A percentile compares a stretch with the other conserved stretches of the same genome.
phyloP scores from a whole-genome alignment of 1,284 basidiomycete genomes.

The Papiliotrema nemorosa region DNA sequence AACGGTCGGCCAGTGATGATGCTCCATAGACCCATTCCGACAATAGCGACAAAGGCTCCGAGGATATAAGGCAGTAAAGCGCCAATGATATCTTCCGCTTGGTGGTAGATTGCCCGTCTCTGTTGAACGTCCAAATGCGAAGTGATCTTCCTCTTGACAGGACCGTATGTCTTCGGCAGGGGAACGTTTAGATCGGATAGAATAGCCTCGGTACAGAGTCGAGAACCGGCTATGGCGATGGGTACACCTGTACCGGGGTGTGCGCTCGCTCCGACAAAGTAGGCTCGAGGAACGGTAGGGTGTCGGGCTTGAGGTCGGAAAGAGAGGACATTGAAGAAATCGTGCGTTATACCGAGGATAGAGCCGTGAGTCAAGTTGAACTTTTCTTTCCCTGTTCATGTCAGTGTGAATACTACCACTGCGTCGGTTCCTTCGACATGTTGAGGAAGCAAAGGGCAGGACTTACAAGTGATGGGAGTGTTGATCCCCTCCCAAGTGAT shows the following conservation, averaged over 20 bases:
- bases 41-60: slow-evolving; percentile 12
- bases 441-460: background rate
- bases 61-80: slow-evolving; percentile 15
- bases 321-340: slow-evolving; percentile 46
- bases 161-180: slow-evolving; percentile 20
- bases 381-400: slow-evolving; percentile 40
- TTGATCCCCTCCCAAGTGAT: slow-evolving; percentile 45
- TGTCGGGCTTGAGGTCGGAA: slow-evolving; percentile 40
- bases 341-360: slow-evolving; percentile 46
- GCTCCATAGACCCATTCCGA: background rate
- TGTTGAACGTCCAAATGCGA: slow-evolving; percentile 16
- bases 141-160: background rate
- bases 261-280: slow-evolving; percentile 44
- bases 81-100: slow-evolving; percentile 11
- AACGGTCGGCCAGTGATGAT: background rate
- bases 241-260: slow-evolving; percentile 44
- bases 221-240: slow-evolving; percentile 41
- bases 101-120: slow-evolving; percentile 7
- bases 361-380: slow-evolving; percentile 47
- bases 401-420: background rate
- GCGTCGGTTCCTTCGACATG: background rate
- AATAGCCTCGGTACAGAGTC: slow-evolving; percentile 34
- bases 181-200: slow-evolving; percentile 22
- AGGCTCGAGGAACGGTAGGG: slow-evolving; percentile 30
- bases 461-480: slow-evolving; percentile 44